Evolutionary conservation across 495 filamentous ascomycete species (phyloP).

Genomic region (Melanomma pulvis-pyrius): DNA sequence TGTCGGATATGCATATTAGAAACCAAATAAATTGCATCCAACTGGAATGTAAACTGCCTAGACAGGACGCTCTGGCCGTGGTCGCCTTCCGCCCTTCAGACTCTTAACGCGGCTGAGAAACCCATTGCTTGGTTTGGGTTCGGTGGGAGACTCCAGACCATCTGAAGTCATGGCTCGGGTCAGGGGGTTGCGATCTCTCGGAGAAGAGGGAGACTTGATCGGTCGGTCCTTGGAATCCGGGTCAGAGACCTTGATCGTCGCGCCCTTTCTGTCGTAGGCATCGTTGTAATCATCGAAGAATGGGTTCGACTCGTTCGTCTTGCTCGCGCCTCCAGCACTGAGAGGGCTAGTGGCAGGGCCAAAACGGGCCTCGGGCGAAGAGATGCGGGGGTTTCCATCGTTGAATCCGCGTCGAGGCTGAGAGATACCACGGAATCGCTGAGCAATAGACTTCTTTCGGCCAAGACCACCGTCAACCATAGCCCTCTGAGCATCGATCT

Average conservation of each 20-base stretch:
- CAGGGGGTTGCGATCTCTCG: constrained; percentile 62
- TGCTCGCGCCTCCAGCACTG: constrained; percentile 43
- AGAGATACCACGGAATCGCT: constrained; percentile 54
- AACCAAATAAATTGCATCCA: neutral
- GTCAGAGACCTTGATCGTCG: constrained; percentile 60
- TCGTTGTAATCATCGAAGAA: constrained; percentile 86
- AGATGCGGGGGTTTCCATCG: constrained; percentile 29
- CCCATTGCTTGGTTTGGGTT: constrained; percentile 56
- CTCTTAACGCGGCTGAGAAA: constrained; percentile 88
- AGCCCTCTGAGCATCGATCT: constrained; percentile 61
- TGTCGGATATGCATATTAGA: neutral
- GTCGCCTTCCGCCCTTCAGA: constrained; percentile 63
- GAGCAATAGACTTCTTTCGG: constrained; percentile 91
- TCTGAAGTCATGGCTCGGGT: constrained; percentile 76
- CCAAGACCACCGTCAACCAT: constrained; percentile 59
- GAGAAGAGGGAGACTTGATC: constrained; percentile 43
- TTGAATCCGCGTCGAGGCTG: constrained; percentile 40
- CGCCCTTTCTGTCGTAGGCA: constrained; percentile 70
- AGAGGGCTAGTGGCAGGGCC: constrained; percentile 26
- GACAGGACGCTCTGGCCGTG: constrained; percentile 41
- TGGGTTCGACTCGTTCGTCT: constrained; percentile 68
- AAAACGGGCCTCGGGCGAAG: constrained; percentile 42
- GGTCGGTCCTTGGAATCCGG: constrained; percentile 43
- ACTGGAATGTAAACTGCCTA: neutral
- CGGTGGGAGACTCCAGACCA: constrained; percentile 49